Percentiles rank a stretch among this genome's conserved stretches.
These are phyloP conservation scores for Carallia pectinifolia DNA, from an alignment of 345 rosid genomes.

Conservation along the genomic window DNA sequence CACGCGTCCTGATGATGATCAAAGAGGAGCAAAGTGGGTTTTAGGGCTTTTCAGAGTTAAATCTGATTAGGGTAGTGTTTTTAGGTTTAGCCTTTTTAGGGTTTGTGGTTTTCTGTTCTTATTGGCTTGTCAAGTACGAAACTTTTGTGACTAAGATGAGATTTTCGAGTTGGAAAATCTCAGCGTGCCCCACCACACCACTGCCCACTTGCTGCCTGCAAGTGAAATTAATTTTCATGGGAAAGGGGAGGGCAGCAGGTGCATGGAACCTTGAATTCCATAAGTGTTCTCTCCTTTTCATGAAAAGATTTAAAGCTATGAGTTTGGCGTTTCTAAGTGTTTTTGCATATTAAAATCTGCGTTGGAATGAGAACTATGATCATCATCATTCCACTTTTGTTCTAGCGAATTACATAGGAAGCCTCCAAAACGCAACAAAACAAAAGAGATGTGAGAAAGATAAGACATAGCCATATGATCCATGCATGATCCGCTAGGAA, in stretches of 20 bases:
- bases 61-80: neutral
- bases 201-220: constrained; percentile 28
- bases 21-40: neutral
- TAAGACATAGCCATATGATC: constrained; percentile 11
- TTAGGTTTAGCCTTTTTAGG: neutral
- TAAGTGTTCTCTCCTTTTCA: constrained; percentile 59
- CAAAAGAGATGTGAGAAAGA: constrained; percentile 11
- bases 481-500: constrained; percentile 28
- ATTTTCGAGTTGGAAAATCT: constrained; percentile 31
- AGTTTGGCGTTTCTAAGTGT: constrained; percentile 43
- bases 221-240: constrained; percentile 25
- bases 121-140: constrained; percentile 13
- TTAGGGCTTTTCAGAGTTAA: no score
- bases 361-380: constrained; percentile 26
- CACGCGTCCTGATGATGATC: neutral
- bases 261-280: constrained; percentile 62
- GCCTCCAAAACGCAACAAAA: constrained; percentile 33
- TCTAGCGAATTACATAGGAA: constrained; percentile 1
- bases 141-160: neutral
- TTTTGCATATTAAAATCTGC: constrained; percentile 10
- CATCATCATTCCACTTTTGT: constrained; percentile 27
- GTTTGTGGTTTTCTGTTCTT: constrained; percentile 7
- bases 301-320: constrained; percentile 50
- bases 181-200: constrained; percentile 31
- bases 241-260: constrained; percentile 52